These are phyloP conservation scores for Phytophthora fragariae DNA, from an alignment of 352 stramenopile genomes.

Conservation along the genomic window DNA sequence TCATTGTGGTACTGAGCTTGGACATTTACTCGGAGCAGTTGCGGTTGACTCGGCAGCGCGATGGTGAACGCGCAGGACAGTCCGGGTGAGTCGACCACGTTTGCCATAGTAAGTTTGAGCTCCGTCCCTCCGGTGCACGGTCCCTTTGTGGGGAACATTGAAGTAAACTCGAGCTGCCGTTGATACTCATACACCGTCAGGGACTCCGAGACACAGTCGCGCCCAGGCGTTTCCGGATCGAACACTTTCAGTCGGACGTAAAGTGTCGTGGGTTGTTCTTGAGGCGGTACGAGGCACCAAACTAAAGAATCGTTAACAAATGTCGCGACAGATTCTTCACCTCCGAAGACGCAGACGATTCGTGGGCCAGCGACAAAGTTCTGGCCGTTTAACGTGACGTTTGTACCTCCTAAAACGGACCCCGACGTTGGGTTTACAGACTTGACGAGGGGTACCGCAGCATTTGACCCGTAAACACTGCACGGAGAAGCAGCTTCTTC, in stretches of 20 bases:
- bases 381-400: constrained; percentile 41
- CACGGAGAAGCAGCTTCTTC: constrained; percentile 30
- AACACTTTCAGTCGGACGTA: constrained; percentile 49
- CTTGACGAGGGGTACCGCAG: constrained; percentile 38
- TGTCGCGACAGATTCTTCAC: constrained; percentile 35
- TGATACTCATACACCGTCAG: constrained; percentile 49
- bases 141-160: constrained; percentile 47
- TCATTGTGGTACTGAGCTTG: constrained; percentile 32
- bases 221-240: constrained; percentile 12
- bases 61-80: constrained; percentile 52
- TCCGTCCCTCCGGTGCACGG: constrained; percentile 42
- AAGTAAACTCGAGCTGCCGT: constrained; percentile 27
- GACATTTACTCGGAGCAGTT: constrained; percentile 18
- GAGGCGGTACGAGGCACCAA: constrained; percentile 42
- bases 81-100: constrained; percentile 33
- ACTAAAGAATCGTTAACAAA: constrained; percentile 38
- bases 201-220: constrained; percentile 40
- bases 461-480: constrained; percentile 9
- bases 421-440: constrained; percentile 37
- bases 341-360: constrained; percentile 53
- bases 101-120: constrained; percentile 31
- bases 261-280: constrained; percentile 16
- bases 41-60: constrained; percentile 27
- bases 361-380: constrained; percentile 40
- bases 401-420: constrained; percentile 43